Evolutionary conservation across 139 green algal species (phyloP).

Genomic region (Haematococcus sp.): DNA sequence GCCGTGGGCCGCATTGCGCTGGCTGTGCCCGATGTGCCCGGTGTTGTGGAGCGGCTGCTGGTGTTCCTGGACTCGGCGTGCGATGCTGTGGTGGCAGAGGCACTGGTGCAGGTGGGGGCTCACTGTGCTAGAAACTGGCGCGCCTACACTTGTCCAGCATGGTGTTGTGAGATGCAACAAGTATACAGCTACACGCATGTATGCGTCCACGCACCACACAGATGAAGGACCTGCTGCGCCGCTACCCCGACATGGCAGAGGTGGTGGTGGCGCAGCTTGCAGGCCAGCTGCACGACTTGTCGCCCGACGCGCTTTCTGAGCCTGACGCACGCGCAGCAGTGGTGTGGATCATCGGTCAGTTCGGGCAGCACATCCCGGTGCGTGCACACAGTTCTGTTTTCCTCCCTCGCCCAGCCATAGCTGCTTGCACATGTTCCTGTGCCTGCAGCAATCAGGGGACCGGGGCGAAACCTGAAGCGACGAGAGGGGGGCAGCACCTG

Average conservation of each 20-base stretch:
- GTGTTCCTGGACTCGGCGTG: slow-evolving; percentile 76
- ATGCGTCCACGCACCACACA: too few species aligned
- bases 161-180: too few species aligned
- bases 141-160: too few species aligned
- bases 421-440: too few species aligned
- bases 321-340: slow-evolving; percentile 77
- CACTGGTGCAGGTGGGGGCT: slow-evolving; percentile 41
- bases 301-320: slow-evolving; percentile 46
- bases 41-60: slow-evolving; percentile 91
- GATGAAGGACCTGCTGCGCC: slow-evolving; percentile 77
- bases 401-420: too few species aligned
- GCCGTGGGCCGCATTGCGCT: slow-evolving; percentile 74
- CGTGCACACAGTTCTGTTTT: not conserved
- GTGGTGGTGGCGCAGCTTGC: slow-evolving; percentile 23
- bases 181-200: too few species aligned
- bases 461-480: too few species aligned
- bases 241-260: slow-evolving; percentile 74
- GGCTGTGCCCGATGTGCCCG: slow-evolving; percentile 70
- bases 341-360: slow-evolving; percentile 91
- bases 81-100: slow-evolving; percentile 65
- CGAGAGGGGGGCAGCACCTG: too few species aligned
- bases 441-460: too few species aligned
- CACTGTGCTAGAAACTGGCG: not conserved
- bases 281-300: slow-evolving; percentile 23
- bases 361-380: slow-evolving; percentile 73